Evolutionary conservation across 345 rosid genomes (phyloP).

Genomic region (Bruguiera sexangula): DNA sequence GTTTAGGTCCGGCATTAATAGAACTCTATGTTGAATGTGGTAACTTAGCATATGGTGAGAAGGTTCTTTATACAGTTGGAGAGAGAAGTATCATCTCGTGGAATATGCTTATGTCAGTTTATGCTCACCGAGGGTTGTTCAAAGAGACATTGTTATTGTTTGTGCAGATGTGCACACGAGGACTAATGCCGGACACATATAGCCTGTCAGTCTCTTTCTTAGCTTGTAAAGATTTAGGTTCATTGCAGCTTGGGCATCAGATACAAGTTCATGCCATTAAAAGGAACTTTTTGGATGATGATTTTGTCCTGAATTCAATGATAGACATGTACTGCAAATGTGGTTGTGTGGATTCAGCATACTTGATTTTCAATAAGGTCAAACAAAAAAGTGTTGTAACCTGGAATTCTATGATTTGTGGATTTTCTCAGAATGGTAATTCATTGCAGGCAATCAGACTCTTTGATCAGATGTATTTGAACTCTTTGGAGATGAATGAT

Average conservation of each 20-base stretch:
- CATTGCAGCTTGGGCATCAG: constrained; percentile 53
- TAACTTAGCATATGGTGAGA: constrained; percentile 40
- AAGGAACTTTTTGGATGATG: constrained; percentile 41
- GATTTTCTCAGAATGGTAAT: constrained; percentile 56
- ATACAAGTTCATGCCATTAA: constrained; percentile 57
- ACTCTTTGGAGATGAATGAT: constrained; percentile 43
- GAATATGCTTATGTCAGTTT: constrained; percentile 67
- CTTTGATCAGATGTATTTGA: constrained; percentile 53
- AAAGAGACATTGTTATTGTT: constrained; percentile 47
- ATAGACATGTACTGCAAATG: constrained; percentile 66
- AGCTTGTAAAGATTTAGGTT: constrained; percentile 53
- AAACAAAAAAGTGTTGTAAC: constrained; percentile 41
- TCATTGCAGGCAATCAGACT: constrained; percentile 54
- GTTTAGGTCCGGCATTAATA: constrained; percentile 56
- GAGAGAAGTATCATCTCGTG: constrained; percentile 53
- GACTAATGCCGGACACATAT: constrained; percentile 59
- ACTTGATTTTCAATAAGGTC: constrained; percentile 34
- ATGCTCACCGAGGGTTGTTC: constrained; percentile 46
- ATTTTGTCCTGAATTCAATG: constrained; percentile 54
- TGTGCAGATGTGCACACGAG: constrained; percentile 45
- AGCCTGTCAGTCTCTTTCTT: constrained; percentile 67
- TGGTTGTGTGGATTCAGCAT: constrained; percentile 46
- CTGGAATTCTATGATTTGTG: constrained; percentile 68
- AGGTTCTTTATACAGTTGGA: constrained; percentile 39
- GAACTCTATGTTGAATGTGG: constrained; percentile 64